Evolutionary conservation across 2,329 filamentous ascomycete species (phyloP).

Genomic region (Aureobasidium pullulans): DNA sequence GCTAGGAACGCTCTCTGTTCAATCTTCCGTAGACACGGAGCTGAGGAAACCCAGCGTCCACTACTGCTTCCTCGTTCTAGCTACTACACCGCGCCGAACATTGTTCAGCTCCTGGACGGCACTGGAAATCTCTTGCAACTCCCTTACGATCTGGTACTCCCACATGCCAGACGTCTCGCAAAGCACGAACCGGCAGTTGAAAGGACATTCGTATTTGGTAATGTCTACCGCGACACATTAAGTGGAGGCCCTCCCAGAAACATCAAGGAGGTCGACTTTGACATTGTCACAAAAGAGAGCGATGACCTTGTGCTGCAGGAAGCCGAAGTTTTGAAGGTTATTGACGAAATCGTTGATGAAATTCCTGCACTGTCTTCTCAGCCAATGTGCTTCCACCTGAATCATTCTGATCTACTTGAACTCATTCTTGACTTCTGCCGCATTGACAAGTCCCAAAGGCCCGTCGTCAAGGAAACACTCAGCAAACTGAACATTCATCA

Average conservation of each 20-base stretch:
- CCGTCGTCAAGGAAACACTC: conserved; percentile 70
- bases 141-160: conserved; percentile 88
- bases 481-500: conserved; percentile 80
- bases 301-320: conserved; percentile 82
- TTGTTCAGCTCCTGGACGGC: conserved; percentile 72
- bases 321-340: conserved; percentile 85
- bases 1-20: conserved; percentile 67
- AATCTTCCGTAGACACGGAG: conserved; percentile 84
- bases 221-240: conserved; percentile 72
- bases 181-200: conserved; percentile 59
- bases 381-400: conserved; percentile 82
- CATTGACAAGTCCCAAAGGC: conserved; percentile 60
- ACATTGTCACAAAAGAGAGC: conserved; percentile 73
- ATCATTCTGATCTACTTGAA: conserved; percentile 79
- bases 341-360: conserved; percentile 79
- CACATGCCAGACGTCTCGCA: conserved; percentile 77
- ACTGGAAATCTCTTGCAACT: conserved; percentile 85
- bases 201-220: conserved; percentile 80
- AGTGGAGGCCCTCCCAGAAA: conserved; percentile 74
- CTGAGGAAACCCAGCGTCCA: conserved; percentile 69
- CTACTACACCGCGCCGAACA: conserved; percentile 62
- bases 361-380: conserved; percentile 64
- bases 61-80: conserved; percentile 74
- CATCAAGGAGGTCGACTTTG: conserved; percentile 89
- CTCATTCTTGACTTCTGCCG: conserved; percentile 86